These are phyloP conservation scores for Sequoiadendron giganteum DNA, from an alignment of 75 land plant genomes.

Conservation along the genomic window DNA sequence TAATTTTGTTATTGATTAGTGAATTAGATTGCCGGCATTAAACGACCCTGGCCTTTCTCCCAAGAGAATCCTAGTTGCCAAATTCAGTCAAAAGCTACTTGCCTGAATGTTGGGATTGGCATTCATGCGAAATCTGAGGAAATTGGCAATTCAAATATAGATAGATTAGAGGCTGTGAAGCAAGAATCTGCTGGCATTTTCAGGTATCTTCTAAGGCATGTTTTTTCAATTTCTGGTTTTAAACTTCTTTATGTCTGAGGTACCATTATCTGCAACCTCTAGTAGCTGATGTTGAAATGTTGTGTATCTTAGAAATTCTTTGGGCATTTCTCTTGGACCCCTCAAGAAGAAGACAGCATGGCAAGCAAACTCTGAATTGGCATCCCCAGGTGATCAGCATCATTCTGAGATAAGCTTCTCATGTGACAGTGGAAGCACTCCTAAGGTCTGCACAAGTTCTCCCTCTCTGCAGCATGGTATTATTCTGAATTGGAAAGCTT, in stretches of 20 bases:
- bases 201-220: constrained; percentile 22
- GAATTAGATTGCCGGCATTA: constrained; percentile 46
- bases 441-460: constrained; percentile 9
- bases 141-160: background rate
- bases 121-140: constrained; percentile 2
- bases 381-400: background rate
- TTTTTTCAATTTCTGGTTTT: background rate
- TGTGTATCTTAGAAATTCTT: constrained; percentile 8
- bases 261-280: background rate
- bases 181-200: constrained; percentile 21
- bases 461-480: background rate
- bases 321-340: constrained; percentile 3
- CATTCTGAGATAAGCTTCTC: constrained; percentile 1
- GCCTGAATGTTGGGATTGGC: constrained; percentile 6
- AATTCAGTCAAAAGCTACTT: constrained; percentile 14
- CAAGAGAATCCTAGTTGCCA: constrained; percentile 19
- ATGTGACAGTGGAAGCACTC: background rate
- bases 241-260: background rate
- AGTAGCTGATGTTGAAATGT: constrained; percentile 1
- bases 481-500: constrained; percentile 9
- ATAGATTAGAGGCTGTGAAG: constrained; percentile 13
- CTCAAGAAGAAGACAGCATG: constrained; percentile 24
- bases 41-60: constrained; percentile 44
- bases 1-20: constrained; percentile 19
- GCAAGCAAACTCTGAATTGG: constrained; percentile 11